These are phyloP conservation scores for Achaetomium macrosporum DNA, from an alignment of 2,329 filamentous ascomycete genomes.

Conservation along the genomic window DNA sequence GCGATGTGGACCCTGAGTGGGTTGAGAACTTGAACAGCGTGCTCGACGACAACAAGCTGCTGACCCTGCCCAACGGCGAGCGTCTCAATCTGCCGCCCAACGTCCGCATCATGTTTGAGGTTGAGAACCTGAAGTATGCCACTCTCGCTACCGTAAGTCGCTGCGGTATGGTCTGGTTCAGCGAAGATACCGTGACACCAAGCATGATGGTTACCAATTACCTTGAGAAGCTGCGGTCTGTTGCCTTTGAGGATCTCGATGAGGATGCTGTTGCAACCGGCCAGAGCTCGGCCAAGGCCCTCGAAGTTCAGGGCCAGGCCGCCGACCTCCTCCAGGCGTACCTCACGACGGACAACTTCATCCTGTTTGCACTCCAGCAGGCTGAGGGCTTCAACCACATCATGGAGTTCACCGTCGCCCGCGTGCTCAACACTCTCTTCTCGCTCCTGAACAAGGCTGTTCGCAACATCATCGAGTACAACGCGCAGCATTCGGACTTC, in stretches of 20 bases:
- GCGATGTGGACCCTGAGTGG: conserved; percentile 98
- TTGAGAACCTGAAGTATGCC: conserved; percentile 94
- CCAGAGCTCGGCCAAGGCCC: conserved; percentile 69
- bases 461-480: conserved; percentile 90
- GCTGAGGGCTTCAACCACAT: conserved; percentile 83
- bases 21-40: conserved; percentile 99
- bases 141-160: conserved; percentile 98
- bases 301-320: conserved; percentile 71
- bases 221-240: conserved; percentile 71
- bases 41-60: conserved; percentile 95
- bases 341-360: conserved; percentile 73
- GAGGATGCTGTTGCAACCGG: conserved; percentile 78
- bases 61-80: conserved; percentile 95
- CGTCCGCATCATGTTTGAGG: conserved; percentile 99
- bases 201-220: conserved; percentile 93
- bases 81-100: conserved; percentile 91
- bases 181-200: conserved; percentile 90
- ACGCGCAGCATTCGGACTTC: conserved; percentile 89
- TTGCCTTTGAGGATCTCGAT: conserved; percentile 90
- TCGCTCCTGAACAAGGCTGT: conserved; percentile 93
- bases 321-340: conserved; percentile 73
- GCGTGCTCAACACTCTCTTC: conserved; percentile 88
- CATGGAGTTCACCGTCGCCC: conserved; percentile 93
- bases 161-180: conserved; percentile 99
- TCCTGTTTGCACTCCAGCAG: conserved; percentile 68